phyloP scores from a whole-genome alignment of 345 rosid species.

The Eucalyptus marginata region DNA sequence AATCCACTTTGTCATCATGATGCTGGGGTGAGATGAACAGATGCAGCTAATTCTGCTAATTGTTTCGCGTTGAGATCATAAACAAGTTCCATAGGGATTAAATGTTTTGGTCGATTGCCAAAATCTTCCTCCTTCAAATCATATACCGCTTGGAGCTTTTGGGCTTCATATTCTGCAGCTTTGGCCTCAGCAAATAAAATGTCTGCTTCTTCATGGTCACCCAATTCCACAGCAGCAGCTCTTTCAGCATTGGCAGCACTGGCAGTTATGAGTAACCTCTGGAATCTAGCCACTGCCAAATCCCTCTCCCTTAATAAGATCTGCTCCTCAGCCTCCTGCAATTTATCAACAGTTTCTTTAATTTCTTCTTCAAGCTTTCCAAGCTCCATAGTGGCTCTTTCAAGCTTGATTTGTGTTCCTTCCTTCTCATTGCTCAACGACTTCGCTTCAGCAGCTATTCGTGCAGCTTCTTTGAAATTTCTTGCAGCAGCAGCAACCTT shows the following conservation, averaged over 20 bases:
- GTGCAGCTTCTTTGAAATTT: constrained; percentile 91
- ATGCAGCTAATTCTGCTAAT: constrained; percentile 47
- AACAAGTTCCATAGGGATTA: constrained; percentile 74
- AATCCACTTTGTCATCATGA: not conserved
- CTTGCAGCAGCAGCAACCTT: constrained; percentile 77
- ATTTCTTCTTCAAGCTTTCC: constrained; percentile 50
- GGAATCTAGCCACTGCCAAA: constrained; percentile 64
- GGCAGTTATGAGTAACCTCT: constrained; percentile 45
- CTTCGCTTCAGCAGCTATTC: constrained; percentile 85
- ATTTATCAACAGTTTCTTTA: constrained; percentile 35
- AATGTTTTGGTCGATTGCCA: constrained; percentile 29
- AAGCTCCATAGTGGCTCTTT: constrained; percentile 31
- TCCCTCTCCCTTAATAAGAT: constrained; percentile 59
- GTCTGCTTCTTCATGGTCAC: constrained; percentile 65
- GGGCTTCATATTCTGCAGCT: constrained; percentile 66
- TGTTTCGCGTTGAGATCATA: constrained; percentile 42
- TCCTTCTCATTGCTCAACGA: constrained; percentile 67
- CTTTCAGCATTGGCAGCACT: constrained; percentile 70
- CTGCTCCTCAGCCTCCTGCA: constrained; percentile 56
- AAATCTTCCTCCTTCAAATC: constrained; percentile 48
- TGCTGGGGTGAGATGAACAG: constrained; percentile 13
- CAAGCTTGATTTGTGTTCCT: constrained; percentile 36
- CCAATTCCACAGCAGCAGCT: constrained; percentile 64
- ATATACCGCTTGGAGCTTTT: constrained; percentile 36
- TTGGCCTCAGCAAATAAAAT: constrained; percentile 67